Conservation (phyloP, 1,284 basidiomycete genomes). For the Cerrena zonata region DNA sequence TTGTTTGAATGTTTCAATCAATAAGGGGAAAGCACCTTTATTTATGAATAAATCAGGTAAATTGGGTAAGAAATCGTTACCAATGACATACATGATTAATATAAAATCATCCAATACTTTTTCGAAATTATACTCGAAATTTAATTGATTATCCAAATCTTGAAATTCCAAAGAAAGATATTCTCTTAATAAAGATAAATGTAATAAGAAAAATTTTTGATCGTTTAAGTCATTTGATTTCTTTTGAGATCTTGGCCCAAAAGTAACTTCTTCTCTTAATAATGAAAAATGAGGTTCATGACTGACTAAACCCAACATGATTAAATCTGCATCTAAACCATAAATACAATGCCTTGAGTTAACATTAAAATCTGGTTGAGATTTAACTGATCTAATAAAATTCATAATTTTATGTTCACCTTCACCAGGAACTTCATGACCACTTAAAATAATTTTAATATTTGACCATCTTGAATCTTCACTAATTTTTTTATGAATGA, state of each 20-base stretch:
- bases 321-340: slow-evolving; percentile 95
- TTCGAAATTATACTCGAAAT: slow-evolving; percentile 80
- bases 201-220: slow-evolving; percentile 91
- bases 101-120: slow-evolving; percentile 97
- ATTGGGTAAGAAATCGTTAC: slow-evolving; percentile 96
- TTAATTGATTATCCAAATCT: slow-evolving; percentile 52
- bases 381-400: slow-evolving; percentile 90
- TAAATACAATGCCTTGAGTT: slow-evolving; percentile 96
- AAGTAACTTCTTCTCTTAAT: slow-evolving; percentile 95
- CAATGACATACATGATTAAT: slow-evolving; percentile 90
- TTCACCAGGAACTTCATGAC: slow-evolving; percentile 98
- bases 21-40: slow-evolving; percentile 85
- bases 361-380: slow-evolving; percentile 91
- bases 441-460: slow-evolving; percentile 89
- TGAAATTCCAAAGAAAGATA: slow-evolving; percentile 95
- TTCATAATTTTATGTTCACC: slow-evolving; percentile 99
- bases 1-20: slow-evolving; percentile 94
- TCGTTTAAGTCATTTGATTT: slow-evolving; percentile 70
- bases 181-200: slow-evolving; percentile 91
- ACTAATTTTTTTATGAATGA: slow-evolving; percentile 93
- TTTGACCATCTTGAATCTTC: slow-evolving; percentile 93
- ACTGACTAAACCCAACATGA: slow-evolving; percentile 95
- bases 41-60: slow-evolving; percentile 96
- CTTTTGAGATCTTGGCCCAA: slow-evolving; percentile 81
- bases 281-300: slow-evolving; percentile 99